These are phyloP conservation scores for Phytophthora citricola DNA, from an alignment of 352 stramenopile species.

Conservation along the genomic window DNA sequence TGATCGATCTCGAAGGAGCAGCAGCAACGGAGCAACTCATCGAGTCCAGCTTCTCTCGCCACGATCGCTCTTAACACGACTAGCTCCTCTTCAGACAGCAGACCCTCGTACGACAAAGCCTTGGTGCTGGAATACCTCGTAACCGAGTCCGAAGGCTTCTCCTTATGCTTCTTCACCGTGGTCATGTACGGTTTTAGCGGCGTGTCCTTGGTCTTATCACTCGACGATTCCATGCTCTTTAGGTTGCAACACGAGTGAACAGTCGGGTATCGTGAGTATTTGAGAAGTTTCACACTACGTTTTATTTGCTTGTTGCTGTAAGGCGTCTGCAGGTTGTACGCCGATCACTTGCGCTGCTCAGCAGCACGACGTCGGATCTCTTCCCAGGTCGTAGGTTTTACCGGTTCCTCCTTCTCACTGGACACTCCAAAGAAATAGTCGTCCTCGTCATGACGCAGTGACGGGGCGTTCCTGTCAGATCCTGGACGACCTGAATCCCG, in stretches of 20 bases:
- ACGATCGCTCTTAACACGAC: conserved; percentile 70
- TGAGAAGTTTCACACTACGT: background rate
- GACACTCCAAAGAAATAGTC: conserved; percentile 55
- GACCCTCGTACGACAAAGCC: conserved; percentile 60
- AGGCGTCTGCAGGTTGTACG: background rate
- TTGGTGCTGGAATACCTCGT: conserved; percentile 32
- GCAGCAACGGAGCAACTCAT: conserved; percentile 56
- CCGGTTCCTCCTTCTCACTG: conserved; percentile 26
- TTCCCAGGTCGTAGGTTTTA: conserved; percentile 76
- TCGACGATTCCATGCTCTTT: conserved; percentile 10
- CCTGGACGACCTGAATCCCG: conserved; percentile 12
- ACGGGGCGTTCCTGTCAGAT: conserved; percentile 18
- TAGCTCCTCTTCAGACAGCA: conserved; percentile 71
- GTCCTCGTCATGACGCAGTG: conserved; percentile 52
- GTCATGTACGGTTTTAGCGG: conserved; percentile 29
- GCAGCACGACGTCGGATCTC: conserved; percentile 73
- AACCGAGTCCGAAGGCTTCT: conserved; percentile 4
- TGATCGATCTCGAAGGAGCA: conserved; percentile 57
- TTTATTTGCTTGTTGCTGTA: conserved; percentile 3
- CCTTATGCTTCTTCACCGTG: conserved; percentile 3
- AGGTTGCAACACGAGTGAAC: conserved; percentile 8
- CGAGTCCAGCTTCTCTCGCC: conserved; percentile 59
- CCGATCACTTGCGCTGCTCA: conserved; percentile 52
- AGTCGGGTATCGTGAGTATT: conserved; percentile 7
- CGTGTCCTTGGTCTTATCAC: conserved; percentile 2